Percentiles rank a stretch among this genome's conserved stretches.
phyloP scores from a whole-genome alignment of 2,329 filamentous ascomycete genomes.

The Biscogniauxia marginata region DNA sequence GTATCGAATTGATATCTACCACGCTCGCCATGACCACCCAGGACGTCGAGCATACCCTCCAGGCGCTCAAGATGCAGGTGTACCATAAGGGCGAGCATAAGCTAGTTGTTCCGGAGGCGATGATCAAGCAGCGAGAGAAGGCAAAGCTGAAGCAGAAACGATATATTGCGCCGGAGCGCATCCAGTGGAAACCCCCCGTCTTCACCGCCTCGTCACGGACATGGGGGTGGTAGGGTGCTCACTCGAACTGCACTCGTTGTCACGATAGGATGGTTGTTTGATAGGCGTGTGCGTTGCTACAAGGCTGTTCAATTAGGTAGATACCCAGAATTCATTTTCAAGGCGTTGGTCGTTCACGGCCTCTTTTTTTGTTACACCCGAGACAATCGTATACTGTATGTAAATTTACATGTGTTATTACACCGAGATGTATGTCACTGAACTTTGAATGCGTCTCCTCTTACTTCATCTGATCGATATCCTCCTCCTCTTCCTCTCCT shows the following conservation, averaged over 20 bases:
- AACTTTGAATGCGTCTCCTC: too few relatives aligned
- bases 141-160: conserved; percentile 75
- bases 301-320: conserved; percentile 10
- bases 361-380: too few relatives aligned
- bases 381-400: too few relatives aligned
- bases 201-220: conserved; percentile 88
- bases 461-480: neutral
- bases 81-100: conserved; percentile 98
- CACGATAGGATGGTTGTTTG: neutral
- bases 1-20: conserved; percentile 79
- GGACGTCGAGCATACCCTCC: conserved; percentile 91
- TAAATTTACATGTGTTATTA: too few relatives aligned
- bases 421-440: too few relatives aligned
- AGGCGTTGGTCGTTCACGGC: neutral
- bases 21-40: conserved; percentile 92
- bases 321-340: conserved; percentile 12
- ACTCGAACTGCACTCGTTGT: neutral
- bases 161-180: conserved; percentile 70
- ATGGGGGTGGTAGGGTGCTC: conserved; percentile 62
- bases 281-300: neutral
- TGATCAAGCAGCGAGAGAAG: conserved; percentile 77
- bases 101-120: conserved; percentile 83
- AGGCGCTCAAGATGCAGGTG: conserved; percentile 90
- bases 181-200: conserved; percentile 95
- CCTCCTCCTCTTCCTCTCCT: neutral